phyloP scores from a whole-genome alignment of 352 stramenopile genomes.

The Peronosclerospora sorghi region DNA sequence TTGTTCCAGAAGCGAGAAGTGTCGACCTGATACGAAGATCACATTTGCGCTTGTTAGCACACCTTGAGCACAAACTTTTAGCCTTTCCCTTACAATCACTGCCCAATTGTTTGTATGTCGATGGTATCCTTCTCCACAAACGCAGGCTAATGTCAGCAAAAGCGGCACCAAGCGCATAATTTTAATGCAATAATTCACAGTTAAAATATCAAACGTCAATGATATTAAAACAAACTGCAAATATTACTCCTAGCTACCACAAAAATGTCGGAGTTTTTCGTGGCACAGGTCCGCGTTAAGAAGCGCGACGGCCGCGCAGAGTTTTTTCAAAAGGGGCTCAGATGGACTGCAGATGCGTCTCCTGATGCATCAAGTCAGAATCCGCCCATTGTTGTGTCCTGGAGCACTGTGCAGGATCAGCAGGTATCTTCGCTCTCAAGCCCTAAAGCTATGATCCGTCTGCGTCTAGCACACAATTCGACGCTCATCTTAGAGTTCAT shows the following conservation, averaged over 20 bases:
- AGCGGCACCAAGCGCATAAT: conserved; percentile 12
- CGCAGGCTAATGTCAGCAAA: conserved; percentile 16
- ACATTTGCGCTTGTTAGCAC: not conserved
- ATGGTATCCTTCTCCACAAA: conserved; percentile 28
- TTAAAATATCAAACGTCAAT: no score
- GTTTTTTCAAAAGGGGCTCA: conserved; percentile 44
- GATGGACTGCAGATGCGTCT: conserved; percentile 40
- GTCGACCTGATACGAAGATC: conserved; percentile 49
- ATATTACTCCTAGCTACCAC: no score
- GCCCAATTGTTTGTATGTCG: conserved; percentile 84
- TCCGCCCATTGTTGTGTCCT: conserved; percentile 46
- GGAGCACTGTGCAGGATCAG: conserved; percentile 65
- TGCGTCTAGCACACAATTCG: conserved; percentile 51
- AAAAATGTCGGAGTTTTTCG: conserved; percentile 27
- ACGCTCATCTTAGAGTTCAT: conserved; percentile 69
- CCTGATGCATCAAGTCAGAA: conserved; percentile 11
- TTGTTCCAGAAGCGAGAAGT: conserved; percentile 97
- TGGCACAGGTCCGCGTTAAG: conserved; percentile 61
- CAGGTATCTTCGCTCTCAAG: conserved; percentile 67
- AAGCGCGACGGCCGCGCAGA: conserved; percentile 62
- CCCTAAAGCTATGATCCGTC: conserved; percentile 73
- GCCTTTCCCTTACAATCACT: conserved; percentile 39
- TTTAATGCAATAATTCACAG: conserved; percentile 8
- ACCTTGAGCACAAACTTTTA: not conserved
- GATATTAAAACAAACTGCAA: no score